Percentiles rank a stretch among this genome's conserved stretches.
Evolutionary conservation across 202 grass and related monocot genomes (phyloP).

Genomic region (Carex arenaria): DNA sequence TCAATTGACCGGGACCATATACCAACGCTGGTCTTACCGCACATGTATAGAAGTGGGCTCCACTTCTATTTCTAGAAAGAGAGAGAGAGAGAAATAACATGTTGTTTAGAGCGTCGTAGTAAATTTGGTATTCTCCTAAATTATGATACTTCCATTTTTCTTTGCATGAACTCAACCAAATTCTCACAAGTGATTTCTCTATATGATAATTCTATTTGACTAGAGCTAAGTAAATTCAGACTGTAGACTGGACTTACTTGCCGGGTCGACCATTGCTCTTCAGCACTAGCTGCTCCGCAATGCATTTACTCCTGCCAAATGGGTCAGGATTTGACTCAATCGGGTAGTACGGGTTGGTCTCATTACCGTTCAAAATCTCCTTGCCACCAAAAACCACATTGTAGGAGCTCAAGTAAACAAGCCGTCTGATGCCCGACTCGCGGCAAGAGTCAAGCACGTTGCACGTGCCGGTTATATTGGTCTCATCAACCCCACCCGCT

Average conservation of each 20-base stretch:
- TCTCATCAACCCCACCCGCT: constrained; percentile 16
- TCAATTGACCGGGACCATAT: constrained; percentile 33
- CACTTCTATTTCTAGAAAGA: constrained; percentile 18
- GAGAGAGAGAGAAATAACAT: neutral
- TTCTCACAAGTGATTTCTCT: neutral
- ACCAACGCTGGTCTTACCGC: constrained; percentile 36
- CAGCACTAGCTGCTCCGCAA: constrained; percentile 44
- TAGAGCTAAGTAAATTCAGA: neutral
- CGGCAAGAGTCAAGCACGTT: constrained; percentile 35
- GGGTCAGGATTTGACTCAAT: constrained; percentile 34
- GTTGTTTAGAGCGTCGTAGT: neutral
- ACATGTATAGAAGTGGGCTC: constrained; percentile 35
- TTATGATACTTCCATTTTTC: neutral
- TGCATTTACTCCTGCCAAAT: constrained; percentile 34
- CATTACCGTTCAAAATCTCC: constrained; percentile 37
- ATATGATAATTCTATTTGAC: neutral
- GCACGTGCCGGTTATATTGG: constrained; percentile 35
- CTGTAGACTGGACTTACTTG: constrained; percentile 28
- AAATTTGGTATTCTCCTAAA: neutral
- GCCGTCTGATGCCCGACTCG: constrained; percentile 26
- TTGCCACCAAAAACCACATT: constrained; percentile 39
- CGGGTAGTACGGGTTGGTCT: constrained; percentile 34
- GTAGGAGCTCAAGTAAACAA: constrained; percentile 42
- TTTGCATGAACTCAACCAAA: neutral
- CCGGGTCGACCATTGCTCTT: constrained; percentile 31